Percentiles rank a stretch among this genome's conserved stretches.
phyloP scores from a whole-genome alignment of 371 early-diverging fungal genomes.

The Haplosporangium sp. region DNA sequence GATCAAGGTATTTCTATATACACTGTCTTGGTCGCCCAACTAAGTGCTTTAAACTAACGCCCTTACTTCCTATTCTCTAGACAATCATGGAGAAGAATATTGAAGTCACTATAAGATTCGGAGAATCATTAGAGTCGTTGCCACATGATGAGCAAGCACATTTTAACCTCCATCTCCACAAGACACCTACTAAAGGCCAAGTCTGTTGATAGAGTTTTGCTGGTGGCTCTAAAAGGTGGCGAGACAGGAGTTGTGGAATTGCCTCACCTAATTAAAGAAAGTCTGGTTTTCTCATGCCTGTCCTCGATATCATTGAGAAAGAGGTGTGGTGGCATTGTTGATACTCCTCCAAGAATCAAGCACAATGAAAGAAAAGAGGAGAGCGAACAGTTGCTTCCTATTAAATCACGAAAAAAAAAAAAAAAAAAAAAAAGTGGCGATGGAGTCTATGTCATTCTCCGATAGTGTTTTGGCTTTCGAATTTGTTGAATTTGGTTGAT shows the following conservation, averaged over 20 bases:
- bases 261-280: not conserved
- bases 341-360: too few relatives aligned
- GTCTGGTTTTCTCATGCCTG: not conserved
- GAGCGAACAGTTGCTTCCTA: too few relatives aligned
- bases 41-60: not conserved
- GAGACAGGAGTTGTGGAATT: not conserved
- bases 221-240: constrained; percentile 7
- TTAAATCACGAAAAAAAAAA: too few relatives aligned
- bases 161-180: constrained; percentile 5
- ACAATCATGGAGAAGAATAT: constrained; percentile 13
- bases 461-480: too few relatives aligned
- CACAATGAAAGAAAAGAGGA: too few relatives aligned
- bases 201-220: not conserved
- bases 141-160: constrained; percentile 8
- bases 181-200: not conserved
- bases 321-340: too few relatives aligned
- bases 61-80: not conserved
- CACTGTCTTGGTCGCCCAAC: not conserved
- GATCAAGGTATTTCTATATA: constrained; percentile 6
- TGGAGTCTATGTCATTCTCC: too few relatives aligned
- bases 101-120: not conserved
- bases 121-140: constrained; percentile 4
- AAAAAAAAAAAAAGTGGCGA: too few relatives aligned
- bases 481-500: too few relatives aligned
- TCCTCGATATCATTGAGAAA: not conserved